Evolutionary conservation across 2,329 filamentous ascomycete species (phyloP).

Genomic region (Calonectria pseudoreteaudii): DNA sequence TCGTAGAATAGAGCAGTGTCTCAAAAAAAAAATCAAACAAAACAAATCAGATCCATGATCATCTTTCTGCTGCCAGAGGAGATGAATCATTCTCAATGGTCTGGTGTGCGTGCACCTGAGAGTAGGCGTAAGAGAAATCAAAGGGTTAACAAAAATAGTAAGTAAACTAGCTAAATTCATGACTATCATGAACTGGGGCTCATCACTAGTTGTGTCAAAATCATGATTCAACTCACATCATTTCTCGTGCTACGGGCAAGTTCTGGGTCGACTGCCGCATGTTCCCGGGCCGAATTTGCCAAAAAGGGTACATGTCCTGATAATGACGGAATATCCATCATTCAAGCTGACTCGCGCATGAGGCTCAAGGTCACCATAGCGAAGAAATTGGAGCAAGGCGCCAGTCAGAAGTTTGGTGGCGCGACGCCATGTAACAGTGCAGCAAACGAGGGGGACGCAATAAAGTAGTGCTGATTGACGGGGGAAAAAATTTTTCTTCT

Average conservation of each 20-base stretch:
- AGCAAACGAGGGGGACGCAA: background rate
- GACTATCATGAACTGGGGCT: background rate
- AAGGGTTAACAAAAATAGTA: background rate
- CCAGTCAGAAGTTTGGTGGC: background rate
- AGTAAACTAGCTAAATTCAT: background rate
- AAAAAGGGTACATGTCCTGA: background rate
- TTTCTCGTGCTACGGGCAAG: background rate
- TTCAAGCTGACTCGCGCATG: background rate
- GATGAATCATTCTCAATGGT: background rate
- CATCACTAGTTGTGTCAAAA: background rate
- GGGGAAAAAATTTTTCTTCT: background rate
- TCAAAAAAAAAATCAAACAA: too few species aligned
- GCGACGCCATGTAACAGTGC: background rate
- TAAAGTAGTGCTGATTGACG: background rate
- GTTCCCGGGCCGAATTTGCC: background rate
- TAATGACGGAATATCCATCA: background rate
- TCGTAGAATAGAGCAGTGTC: background rate
- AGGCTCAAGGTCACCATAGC: background rate
- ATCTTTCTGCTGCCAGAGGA: background rate
- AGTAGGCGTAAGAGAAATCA: background rate
- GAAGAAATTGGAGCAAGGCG: background rate
- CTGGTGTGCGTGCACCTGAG: background rate
- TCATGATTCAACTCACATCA: background rate
- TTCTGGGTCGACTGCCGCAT: background rate
- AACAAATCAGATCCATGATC: background rate